These are phyloP conservation scores for Akanthomyces lecanii DNA, from an alignment of 2,329 filamentous ascomycete species.

Conservation along the genomic window DNA sequence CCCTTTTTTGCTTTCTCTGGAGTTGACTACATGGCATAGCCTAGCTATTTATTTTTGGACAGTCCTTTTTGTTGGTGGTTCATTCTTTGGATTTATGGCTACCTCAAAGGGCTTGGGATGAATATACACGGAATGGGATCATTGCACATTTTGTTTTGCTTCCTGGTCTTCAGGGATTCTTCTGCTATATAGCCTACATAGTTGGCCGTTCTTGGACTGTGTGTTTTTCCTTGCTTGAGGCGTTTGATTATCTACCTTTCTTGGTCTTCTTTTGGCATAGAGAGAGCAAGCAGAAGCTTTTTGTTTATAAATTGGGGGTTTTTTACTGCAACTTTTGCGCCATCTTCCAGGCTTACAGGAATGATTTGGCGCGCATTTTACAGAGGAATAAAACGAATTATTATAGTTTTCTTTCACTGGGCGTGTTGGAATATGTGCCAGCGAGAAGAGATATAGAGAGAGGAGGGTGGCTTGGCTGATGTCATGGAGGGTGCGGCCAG, in stretches of 20 bases:
- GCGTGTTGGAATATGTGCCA: background rate
- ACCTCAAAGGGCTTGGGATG: background rate
- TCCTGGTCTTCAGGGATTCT: background rate
- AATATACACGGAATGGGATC: background rate
- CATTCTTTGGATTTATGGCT: background rate
- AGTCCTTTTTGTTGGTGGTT: background rate
- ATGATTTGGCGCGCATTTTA: background rate
- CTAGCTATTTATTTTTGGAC: background rate
- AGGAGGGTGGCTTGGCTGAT: background rate
- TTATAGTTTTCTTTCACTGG: background rate
- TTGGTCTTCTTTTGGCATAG: background rate
- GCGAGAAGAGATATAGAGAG: background rate
- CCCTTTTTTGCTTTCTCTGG: background rate
- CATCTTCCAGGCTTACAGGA: background rate
- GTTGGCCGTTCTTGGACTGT: background rate
- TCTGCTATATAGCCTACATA: background rate
- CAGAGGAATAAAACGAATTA: background rate
- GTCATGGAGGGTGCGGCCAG: background rate
- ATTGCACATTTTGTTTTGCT: background rate
- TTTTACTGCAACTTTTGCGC: background rate
- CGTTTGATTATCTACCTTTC: background rate
- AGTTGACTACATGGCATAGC: constrained; percentile 11
- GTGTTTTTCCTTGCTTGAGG: background rate
- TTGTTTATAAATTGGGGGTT: background rate
- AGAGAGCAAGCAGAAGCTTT: background rate